Evolutionary conservation across 371 early-diverging fungal species (phyloP).

Genomic region (Chytridium lagenaria): DNA sequence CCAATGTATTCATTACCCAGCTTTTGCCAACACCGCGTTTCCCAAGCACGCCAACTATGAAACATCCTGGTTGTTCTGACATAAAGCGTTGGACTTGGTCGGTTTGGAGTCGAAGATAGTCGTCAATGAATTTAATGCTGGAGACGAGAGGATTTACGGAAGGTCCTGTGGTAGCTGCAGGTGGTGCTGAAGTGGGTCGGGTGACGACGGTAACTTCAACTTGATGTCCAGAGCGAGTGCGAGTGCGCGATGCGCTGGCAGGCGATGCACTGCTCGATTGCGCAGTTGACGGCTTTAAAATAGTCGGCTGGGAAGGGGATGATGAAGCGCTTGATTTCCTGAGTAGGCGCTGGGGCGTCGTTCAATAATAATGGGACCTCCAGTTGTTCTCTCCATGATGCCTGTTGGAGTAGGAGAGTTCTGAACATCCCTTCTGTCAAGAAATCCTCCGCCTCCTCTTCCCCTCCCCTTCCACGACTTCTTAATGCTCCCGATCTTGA

Average conservation of each 20-base stretch:
- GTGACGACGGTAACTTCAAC: too few relatives aligned
- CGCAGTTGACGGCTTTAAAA: too few relatives aligned
- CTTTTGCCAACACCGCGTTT: constrained; percentile 76
- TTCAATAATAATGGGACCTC: neutral
- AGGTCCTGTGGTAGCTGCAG: neutral
- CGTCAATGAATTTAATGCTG: constrained; percentile 6
- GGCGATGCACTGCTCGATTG: too few relatives aligned
- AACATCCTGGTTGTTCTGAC: constrained; percentile 75
- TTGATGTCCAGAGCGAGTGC: too few relatives aligned
- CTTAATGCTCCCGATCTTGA: neutral
- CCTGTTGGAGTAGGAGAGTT: neutral
- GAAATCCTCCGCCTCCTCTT: neutral
- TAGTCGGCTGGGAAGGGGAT: neutral
- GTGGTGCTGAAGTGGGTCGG: neutral
- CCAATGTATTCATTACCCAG: constrained; percentile 68
- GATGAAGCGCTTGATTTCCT: neutral
- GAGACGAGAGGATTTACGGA: neutral
- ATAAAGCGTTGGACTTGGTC: neutral
- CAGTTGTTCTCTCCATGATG: neutral
- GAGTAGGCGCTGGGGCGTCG: neutral
- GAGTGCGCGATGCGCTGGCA: too few relatives aligned
- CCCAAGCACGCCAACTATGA: constrained; percentile 76
- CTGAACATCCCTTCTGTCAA: neutral
- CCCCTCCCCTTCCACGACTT: neutral
- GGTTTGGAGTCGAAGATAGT: constrained; percentile 3